Evolutionary conservation across 2,329 filamentous ascomycete species (phyloP), one percentile per base, ranked within the genome.

Genomic region (Exophiala phaeomuriformis): DNA sequence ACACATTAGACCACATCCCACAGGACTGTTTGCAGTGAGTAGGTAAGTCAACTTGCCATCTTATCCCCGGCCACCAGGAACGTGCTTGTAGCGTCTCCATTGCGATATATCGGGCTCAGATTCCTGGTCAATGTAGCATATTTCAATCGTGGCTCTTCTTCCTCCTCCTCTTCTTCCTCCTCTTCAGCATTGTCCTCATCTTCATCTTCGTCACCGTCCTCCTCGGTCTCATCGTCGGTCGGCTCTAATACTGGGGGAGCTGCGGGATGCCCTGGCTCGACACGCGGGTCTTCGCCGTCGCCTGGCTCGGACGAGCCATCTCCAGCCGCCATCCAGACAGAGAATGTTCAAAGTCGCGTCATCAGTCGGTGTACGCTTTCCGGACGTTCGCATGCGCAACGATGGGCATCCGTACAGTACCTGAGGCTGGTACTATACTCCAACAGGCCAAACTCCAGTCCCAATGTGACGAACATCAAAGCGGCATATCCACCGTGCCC

Each of bases 51-150:
- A 52, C 75, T 64, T 77, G 91, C 88, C 91, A 97, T 95, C 75
- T 97, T 97, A 75, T 98, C 91, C 49, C 91, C 91, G 39, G 87
- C 87, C 47, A 95, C 88, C 47, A 94, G 73, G 68, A 95, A 95
- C 5, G 88, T 77, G 70, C 90, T 96, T 29, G 91, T 96, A 63
- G 90, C 88, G 78, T 98, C 93, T 63, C 89, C 90, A 73, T 95
- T 95, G 54, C 90, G 84, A 73, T 98, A 98, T 33, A 96, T 81
- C 41, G 85, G 76, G 29, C 80, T 82, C 57, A 98, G 74, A 64
- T 85, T 84, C 56, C 84, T 85, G 5, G 93, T 97, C 62, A 97
- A 73, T 46, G 89, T 85, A 47, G 85, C 86, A 69, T 96, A 96
- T 71, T 98, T 98, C 64, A 98, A 80, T 66, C 85, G 86, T 30